Percentiles rank a stretch among this genome's conserved stretches.
Conservation (phyloP, 352 stramenopile species). For the Pythium brachiatum region DNA sequence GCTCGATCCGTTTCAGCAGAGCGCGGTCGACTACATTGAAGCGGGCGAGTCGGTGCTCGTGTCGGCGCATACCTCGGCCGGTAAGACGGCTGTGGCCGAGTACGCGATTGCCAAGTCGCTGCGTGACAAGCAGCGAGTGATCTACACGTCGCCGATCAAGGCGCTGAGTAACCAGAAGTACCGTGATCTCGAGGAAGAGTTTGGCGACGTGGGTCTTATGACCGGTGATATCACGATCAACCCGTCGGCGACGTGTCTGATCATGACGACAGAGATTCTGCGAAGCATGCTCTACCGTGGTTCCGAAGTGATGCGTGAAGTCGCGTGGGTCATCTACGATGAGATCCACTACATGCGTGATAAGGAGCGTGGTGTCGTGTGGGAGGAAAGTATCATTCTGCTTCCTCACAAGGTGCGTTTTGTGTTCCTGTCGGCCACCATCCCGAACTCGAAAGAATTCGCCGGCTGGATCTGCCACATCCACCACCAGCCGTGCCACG, state of each 20-base stretch:
- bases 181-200: conserved; percentile 94
- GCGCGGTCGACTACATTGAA: conserved; percentile 96
- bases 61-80: conserved; percentile 97
- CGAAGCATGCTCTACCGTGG: conserved; percentile 98
- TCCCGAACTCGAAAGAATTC: conserved; percentile 98
- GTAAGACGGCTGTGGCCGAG: conserved; percentile 97
- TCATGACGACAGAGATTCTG: conserved; percentile 99
- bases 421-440: conserved; percentile 99
- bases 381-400: conserved; percentile 99
- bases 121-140: conserved; percentile 90
- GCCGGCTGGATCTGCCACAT: conserved; percentile 98
- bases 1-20: conserved; percentile 98
- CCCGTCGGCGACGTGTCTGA: conserved; percentile 95
- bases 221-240: conserved; percentile 99
- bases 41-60: conserved; percentile 97
- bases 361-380: conserved; percentile 97
- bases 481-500: conserved; percentile 99
- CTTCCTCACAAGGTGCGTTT: conserved; percentile 98
- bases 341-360: conserved; percentile 99
- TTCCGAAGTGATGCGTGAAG: conserved; percentile 97
- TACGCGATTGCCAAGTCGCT: conserved; percentile 99
- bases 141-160: conserved; percentile 99
- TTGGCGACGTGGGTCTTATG: conserved; percentile 97
- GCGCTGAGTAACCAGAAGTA: conserved; percentile 99
- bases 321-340: conserved; percentile 99